Percentiles rank a stretch among this genome's conserved stretches.
Conservation (phyloP, 2,329 filamentous ascomycete genomes). For the Calycina herbarum region DNA sequence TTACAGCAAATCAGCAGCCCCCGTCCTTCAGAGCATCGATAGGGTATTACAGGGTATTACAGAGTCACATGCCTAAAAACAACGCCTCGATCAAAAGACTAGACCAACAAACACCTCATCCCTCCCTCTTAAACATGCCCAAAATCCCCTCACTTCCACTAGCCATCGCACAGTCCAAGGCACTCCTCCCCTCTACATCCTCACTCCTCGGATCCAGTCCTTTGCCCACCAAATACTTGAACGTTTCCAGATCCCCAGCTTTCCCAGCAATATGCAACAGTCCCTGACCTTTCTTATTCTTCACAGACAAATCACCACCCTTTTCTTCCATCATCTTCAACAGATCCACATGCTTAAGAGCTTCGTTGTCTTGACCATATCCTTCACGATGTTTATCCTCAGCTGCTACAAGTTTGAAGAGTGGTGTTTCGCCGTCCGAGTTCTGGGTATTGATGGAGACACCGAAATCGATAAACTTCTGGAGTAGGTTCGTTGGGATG, state of each 20-base stretch:
- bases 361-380: too few relatives aligned
- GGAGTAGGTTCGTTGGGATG: neutral
- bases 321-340: neutral
- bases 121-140: constrained; percentile 18
- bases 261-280: constrained; percentile 8
- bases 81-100: too few relatives aligned
- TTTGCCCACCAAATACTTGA: constrained; percentile 11
- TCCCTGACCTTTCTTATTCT: constrained; percentile 6
- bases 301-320: constrained; percentile 10
- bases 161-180: constrained; percentile 23
- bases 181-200: constrained; percentile 21
- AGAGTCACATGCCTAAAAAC: too few relatives aligned
- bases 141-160: constrained; percentile 21
- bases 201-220: constrained; percentile 21
- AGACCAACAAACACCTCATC: too few relatives aligned
- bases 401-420: constrained; percentile 10
- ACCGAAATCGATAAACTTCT: constrained; percentile 13
- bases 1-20: too few relatives aligned
- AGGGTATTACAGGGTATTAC: too few relatives aligned
- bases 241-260: neutral
- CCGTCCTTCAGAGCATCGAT: too few relatives aligned
- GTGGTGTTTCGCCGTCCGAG: neutral
- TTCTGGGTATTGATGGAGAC: constrained; percentile 17
- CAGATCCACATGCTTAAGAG: neutral
- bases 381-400: neutral